Percentiles rank a stretch among this genome's conserved stretches.
phyloP scores from a whole-genome alignment of 768 basidiomycete species.

The Leucocoprinus birnbaumii region DNA sequence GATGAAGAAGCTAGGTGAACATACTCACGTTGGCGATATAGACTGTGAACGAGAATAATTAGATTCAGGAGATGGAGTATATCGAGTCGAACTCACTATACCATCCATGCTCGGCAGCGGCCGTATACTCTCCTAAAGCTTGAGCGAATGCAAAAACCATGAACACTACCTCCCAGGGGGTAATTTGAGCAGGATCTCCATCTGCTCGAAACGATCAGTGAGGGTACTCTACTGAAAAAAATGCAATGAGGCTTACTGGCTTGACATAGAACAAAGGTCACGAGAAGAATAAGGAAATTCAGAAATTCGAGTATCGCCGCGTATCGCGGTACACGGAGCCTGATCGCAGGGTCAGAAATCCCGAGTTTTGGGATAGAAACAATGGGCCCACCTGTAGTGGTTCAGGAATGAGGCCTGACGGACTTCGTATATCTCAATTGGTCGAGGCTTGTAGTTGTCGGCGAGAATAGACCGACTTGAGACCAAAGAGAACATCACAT shows the following conservation, averaged over 20 bases:
- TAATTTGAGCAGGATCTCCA: conserved; percentile 48
- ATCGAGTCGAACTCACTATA: conserved; percentile 48
- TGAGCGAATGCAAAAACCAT: conserved; percentile 78
- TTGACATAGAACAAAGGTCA: conserved; percentile 73
- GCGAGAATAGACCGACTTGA: conserved; percentile 74
- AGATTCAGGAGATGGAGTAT: background rate
- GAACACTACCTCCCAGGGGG: conserved; percentile 68
- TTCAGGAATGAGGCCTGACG: conserved; percentile 71
- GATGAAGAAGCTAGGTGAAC: background rate
- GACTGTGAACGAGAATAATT: conserved; percentile 34
- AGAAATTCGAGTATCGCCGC: conserved; percentile 74
- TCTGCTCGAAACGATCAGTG: conserved; percentile 34
- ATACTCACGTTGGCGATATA: conserved; percentile 75
- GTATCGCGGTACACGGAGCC: conserved; percentile 82
- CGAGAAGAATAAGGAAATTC: conserved; percentile 66
- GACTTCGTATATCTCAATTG: conserved; percentile 71
- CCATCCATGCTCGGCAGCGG: conserved; percentile 86
- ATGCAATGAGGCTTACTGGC: conserved; percentile 47
- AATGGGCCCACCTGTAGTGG: conserved; percentile 62
- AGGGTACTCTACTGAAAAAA: background rate
- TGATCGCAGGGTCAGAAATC: conserved; percentile 20
- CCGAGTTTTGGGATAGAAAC: background rate
- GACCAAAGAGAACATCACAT: conserved; percentile 62
- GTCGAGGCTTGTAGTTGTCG: conserved; percentile 84
- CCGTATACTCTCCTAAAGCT: conserved; percentile 83